A percentile compares a stretch with the other conserved stretches of the same genome.
These are phyloP conservation scores for Tympanopsis confertula DNA, from an alignment of 2,329 filamentous ascomycete species.

Conservation along the genomic window DNA sequence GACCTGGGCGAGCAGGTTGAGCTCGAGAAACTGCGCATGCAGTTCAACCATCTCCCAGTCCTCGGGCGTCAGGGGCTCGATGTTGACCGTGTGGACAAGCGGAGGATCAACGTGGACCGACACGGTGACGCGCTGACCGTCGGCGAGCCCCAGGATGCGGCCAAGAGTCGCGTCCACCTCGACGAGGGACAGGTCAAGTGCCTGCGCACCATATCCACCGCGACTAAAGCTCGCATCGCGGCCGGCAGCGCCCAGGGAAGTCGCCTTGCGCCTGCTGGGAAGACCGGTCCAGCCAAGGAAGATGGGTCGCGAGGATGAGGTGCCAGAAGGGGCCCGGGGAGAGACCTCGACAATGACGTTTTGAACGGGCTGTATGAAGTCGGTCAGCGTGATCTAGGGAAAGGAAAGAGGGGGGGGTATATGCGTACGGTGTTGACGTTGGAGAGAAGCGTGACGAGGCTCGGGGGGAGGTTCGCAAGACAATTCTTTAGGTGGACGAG, in stretches of 20 bases:
- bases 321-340: conserved; percentile 48
- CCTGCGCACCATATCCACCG: conserved; percentile 97
- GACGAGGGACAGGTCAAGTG: conserved; percentile 66
- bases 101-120: conserved; percentile 78
- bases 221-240: conserved; percentile 65
- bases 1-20: conserved; percentile 87
- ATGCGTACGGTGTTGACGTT: conserved; percentile 75
- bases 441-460: conserved; percentile 72
- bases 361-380: conserved; percentile 58
- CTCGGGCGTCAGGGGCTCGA: conserved; percentile 85
- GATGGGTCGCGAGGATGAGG: conserved; percentile 52
- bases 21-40: conserved; percentile 86
- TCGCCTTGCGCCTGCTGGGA: conserved; percentile 76
- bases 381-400: conserved; percentile 7
- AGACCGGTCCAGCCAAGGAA: conserved; percentile 96
- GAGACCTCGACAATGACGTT: conserved; percentile 91
- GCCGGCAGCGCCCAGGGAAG: conserved; percentile 62
- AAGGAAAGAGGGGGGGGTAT: not conserved
- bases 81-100: conserved; percentile 85
- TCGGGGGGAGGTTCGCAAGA: conserved; percentile 79
- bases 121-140: conserved; percentile 59
- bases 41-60: conserved; percentile 99
- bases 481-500: conserved; percentile 86
- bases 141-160: conserved; percentile 60
- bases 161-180: conserved; percentile 84